Evolutionary conservation across 495 filamentous ascomycete genomes (phyloP).

Genomic region (Hamigera avellanea): DNA sequence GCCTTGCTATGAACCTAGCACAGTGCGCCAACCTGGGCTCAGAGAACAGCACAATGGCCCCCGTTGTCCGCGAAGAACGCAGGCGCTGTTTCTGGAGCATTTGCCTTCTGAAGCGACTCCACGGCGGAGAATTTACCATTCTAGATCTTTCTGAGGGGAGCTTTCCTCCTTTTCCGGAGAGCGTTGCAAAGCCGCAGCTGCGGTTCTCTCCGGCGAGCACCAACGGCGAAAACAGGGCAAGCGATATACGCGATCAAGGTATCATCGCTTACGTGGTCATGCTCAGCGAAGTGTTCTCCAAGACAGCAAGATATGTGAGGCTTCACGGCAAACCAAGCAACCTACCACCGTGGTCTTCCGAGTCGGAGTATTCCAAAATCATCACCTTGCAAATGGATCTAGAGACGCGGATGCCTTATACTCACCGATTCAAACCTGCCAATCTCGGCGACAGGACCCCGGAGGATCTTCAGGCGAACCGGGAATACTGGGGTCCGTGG

Average conservation of each 20-base stretch:
- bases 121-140: conserved; percentile 31
- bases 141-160: conserved; percentile 23
- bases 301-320: conserved; percentile 32
- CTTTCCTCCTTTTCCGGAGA: conserved; percentile 24
- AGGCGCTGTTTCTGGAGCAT: conserved; percentile 39
- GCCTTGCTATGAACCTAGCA: conserved; percentile 35
- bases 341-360: conserved; percentile 36
- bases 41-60: conserved; percentile 13
- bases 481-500: conserved; percentile 39
- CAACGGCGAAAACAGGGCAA: conserved; percentile 10
- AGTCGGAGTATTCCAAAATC: conserved; percentile 37
- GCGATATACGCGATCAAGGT: conserved; percentile 26
- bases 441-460: conserved; percentile 27
- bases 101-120: conserved; percentile 33
- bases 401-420: conserved; percentile 35
- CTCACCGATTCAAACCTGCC: conserved; percentile 33
- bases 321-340: conserved; percentile 30
- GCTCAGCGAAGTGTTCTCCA: conserved; percentile 32
- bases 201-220: conserved; percentile 11
- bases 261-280: conserved; percentile 37
- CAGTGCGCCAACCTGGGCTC: conserved; percentile 29
- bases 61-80: conserved; percentile 25
- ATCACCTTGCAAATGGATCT: conserved; percentile 36
- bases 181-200: conserved; percentile 15
- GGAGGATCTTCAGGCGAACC: conserved; percentile 27